Evolutionary conservation across 2,329 filamentous ascomycete genomes (phyloP).

Genomic region (Chrysosporium keratinophilum): DNA sequence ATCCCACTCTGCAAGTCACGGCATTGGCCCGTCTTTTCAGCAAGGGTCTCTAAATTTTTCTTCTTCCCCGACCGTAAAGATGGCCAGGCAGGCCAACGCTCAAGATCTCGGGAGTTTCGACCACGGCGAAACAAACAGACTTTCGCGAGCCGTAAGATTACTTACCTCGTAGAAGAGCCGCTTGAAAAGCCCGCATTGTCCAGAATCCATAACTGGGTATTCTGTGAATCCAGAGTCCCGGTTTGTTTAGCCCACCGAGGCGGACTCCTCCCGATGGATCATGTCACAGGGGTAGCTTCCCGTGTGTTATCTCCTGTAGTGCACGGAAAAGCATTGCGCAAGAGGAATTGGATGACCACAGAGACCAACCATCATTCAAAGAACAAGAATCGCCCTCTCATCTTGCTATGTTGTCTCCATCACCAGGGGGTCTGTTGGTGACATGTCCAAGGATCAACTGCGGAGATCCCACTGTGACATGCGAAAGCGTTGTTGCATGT

Average conservation of each 20-base stretch:
- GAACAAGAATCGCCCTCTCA: too few species aligned
- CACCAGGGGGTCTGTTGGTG: too few species aligned
- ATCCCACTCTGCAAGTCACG: slow-evolving; percentile 7
- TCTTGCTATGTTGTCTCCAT: too few species aligned
- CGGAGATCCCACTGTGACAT: too few species aligned
- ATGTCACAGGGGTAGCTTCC: background rate
- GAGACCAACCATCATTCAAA: too few species aligned
- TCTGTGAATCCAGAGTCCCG: background rate
- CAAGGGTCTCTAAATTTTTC: background rate
- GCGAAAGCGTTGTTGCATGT: too few species aligned
- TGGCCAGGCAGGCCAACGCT: background rate
- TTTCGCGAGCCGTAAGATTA: background rate
- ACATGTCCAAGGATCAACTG: too few species aligned
- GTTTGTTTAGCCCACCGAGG: background rate
- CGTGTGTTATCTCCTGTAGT: background rate
- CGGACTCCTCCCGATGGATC: background rate
- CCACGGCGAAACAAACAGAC: background rate
- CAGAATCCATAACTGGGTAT: background rate
- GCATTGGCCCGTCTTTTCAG: background rate
- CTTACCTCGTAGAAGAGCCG: background rate
- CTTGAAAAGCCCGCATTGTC: background rate
- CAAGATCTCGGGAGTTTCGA: background rate
- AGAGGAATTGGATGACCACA: too few species aligned
- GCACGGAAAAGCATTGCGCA: too few species aligned
- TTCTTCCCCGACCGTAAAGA: background rate